These are phyloP conservation scores for Ophiostoma novo-ulmi DNA, from an alignment of 2,329 filamentous ascomycete genomes.

Conservation along the genomic window DNA sequence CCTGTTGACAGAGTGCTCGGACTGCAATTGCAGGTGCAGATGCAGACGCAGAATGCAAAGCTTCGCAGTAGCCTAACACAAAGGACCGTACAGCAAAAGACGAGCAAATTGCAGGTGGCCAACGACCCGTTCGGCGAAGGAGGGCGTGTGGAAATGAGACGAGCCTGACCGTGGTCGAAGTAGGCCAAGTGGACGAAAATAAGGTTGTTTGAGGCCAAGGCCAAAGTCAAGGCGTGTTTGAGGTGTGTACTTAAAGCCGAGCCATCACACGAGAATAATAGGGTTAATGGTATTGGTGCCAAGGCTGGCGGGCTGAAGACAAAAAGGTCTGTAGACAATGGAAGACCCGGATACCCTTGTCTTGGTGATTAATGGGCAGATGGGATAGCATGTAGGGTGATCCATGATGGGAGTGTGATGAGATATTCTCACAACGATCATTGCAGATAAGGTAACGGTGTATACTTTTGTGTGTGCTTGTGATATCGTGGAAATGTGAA, in stretches of 20 bases:
- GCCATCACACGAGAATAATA: neutral
- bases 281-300: neutral
- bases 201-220: neutral
- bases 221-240: neutral
- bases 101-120: slow-evolving; percentile 9
- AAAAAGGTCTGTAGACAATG: neutral
- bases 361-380: neutral
- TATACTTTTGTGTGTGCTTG: neutral
- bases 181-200: neutral
- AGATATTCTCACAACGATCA: neutral
- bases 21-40: too few relatives aligned
- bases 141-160: slow-evolving; percentile 17
- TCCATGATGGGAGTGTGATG: neutral
- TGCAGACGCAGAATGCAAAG: neutral
- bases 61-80: neutral
- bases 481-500: neutral
- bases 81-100: slow-evolving; percentile 9
- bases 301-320: neutral
- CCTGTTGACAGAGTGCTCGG: neutral
- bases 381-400: neutral
- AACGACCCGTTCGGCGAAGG: slow-evolving; percentile 20
- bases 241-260: slow-evolving; percentile 11
- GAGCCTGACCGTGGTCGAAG: neutral
- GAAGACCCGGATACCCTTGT: slow-evolving; percentile 8
- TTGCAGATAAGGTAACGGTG: neutral